Conservation (phyloP, 108 stramenopile species). For the Skeletonema marinoi region DNA sequence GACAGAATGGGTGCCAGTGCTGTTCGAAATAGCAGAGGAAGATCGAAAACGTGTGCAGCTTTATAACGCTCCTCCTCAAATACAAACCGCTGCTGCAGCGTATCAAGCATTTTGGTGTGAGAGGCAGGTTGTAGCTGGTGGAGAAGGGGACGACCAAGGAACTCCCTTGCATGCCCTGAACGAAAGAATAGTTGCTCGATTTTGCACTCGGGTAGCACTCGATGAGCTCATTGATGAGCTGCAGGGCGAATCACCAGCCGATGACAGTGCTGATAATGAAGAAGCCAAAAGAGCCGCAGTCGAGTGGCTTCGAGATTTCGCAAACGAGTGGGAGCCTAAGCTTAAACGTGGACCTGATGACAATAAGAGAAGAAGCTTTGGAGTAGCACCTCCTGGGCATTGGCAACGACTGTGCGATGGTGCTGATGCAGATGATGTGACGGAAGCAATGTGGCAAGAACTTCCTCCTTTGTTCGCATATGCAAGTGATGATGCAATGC, state of each 20-base stretch:
- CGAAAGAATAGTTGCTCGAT: neutral
- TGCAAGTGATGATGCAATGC: neutral
- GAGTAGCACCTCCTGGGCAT: conserved; percentile 3
- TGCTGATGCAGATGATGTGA: conserved; percentile 7
- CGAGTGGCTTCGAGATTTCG: neutral
- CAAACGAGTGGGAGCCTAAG: neutral
- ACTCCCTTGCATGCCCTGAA: conserved; percentile 4
- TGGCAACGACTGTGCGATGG: conserved; percentile 7
- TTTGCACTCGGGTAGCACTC: conserved; percentile 6
- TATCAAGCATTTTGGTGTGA: neutral
- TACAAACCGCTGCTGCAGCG: conserved; percentile 1
- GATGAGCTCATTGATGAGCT: neutral
- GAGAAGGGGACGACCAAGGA: conserved; percentile 8
- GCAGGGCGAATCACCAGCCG: neutral
- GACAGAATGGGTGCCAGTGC: neutral
- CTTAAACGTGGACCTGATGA: conserved; percentile 6
- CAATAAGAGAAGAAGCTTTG: neutral
- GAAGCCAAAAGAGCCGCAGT: neutral
- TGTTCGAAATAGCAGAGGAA: neutral
- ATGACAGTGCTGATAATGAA: neutral
- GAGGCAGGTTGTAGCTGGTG: conserved; percentile 3
- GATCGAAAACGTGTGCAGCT: neutral
- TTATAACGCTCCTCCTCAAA: neutral
- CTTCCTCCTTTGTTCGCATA: conserved; percentile 3
- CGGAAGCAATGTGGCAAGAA: conserved; percentile 8